phyloP scores from a whole-genome alignment of 73 alveolate genomes.

The Tetrahymena malaccensis region DNA sequence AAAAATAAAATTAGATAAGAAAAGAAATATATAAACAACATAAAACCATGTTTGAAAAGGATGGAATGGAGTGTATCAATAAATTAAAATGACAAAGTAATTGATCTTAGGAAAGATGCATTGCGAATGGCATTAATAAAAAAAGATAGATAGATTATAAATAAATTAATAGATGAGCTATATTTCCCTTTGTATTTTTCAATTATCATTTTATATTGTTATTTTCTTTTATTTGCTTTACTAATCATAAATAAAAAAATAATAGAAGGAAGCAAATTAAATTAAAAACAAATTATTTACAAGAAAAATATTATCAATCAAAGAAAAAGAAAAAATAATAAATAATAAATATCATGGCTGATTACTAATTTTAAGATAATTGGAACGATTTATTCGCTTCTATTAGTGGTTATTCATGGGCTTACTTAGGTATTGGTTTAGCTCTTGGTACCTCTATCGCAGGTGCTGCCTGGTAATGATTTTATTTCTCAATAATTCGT shows the following conservation, averaged over 20 bases:
- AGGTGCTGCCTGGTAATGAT: slow-evolving; percentile 90
- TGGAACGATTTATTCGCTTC: slow-evolving; percentile 8
- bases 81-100: neutral
- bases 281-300: neutral
- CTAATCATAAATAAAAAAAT: neutral
- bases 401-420: slow-evolving; percentile 79
- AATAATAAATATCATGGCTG: neutral
- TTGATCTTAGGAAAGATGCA: neutral
- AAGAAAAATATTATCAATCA: neutral
- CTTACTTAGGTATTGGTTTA: slow-evolving; percentile 90
- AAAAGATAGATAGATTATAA: neutral
- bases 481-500: neutral
- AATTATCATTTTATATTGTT: neutral
- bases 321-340: neutral
- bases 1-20: neutral
- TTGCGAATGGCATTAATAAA: neutral
- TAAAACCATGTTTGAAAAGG: neutral
- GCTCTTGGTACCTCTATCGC: slow-evolving; percentile 89
- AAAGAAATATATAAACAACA: neutral
- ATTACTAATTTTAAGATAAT: neutral
- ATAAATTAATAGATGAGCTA: neutral
- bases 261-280: neutral
- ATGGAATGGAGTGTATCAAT: neutral
- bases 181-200: neutral
- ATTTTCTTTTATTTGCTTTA: neutral